Conservation (phyloP, 108 stramenopile species). For the Pseudonitzschia delicatissima region DNA sequence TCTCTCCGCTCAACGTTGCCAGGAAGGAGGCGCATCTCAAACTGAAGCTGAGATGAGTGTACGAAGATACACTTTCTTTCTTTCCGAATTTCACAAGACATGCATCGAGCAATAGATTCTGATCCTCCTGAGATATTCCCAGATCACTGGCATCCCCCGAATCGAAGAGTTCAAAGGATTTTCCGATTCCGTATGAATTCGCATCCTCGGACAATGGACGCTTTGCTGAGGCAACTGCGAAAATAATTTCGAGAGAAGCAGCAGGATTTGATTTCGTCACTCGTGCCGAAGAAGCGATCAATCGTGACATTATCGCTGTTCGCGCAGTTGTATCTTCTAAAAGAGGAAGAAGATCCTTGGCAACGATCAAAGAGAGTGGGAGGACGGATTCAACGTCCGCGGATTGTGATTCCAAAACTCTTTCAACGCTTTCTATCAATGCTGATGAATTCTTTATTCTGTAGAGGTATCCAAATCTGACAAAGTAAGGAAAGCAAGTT, state of each 20-base stretch:
- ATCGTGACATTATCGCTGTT: constrained; percentile 31
- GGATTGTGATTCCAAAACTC: constrained; percentile 18
- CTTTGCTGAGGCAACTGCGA: constrained; percentile 23
- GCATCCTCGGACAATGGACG: too few species aligned
- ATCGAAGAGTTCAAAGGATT: constrained; percentile 3
- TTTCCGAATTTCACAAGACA: not conserved
- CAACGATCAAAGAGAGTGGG: constrained; percentile 27
- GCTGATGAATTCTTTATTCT: not conserved
- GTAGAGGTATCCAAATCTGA: not conserved
- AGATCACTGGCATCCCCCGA: not conserved
- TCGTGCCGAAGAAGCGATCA: constrained; percentile 43
- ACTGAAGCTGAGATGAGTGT: constrained; percentile 31
- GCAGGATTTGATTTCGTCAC: constrained; percentile 18
- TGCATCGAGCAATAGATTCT: constrained; percentile 9
- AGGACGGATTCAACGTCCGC: not conserved
- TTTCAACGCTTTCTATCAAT: constrained; percentile 1
- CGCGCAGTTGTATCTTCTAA: constrained; percentile 32
- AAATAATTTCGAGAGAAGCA: constrained; percentile 36
- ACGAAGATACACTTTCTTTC: constrained; percentile 19
- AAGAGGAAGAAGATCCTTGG: constrained; percentile 49
- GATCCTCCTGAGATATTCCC: not conserved
- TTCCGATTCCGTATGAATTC: not conserved
- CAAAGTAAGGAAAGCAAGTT: not conserved
- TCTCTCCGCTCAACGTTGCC: constrained; percentile 27
- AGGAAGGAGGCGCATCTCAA: constrained; percentile 55